These are phyloP conservation scores for Moelleriella libera DNA, from an alignment of 2,329 filamentous ascomycete genomes.

Conservation along the genomic window DNA sequence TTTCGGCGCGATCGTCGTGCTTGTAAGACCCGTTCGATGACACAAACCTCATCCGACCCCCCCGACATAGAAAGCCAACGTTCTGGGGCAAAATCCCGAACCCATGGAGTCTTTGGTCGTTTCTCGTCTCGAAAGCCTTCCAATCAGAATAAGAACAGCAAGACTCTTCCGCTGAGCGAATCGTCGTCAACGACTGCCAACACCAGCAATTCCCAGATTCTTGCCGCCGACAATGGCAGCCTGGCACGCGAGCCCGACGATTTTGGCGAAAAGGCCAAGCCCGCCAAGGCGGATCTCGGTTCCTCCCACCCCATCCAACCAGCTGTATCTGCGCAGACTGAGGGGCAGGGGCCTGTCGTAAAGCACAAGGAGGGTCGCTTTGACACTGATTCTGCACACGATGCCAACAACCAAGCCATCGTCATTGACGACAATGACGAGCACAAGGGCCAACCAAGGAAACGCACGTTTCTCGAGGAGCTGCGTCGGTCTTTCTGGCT, in stretches of 20 bases:
- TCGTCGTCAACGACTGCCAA: conserved; percentile 1
- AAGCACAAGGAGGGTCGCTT: conserved; percentile 10
- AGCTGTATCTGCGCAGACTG: conserved; percentile 32
- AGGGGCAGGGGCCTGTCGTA: conserved; percentile 45
- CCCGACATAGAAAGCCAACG: conserved; percentile 41
- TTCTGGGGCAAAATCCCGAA: conserved; percentile 38
- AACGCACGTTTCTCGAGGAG: conserved; percentile 31
- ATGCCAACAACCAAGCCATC: conserved; percentile 10
- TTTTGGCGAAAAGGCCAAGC: conserved; percentile 6
- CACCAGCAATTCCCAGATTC: not conserved
- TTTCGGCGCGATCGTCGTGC: conserved; percentile 3
- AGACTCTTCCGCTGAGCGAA: conserved; percentile 2
- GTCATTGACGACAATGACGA: conserved; percentile 11
- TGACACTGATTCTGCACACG: conserved; percentile 7
- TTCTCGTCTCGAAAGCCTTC: conserved; percentile 18
- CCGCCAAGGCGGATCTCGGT: conserved; percentile 9
- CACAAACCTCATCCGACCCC: conserved; percentile 40
- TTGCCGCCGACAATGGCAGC: conserved; percentile 9
- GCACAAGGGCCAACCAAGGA: conserved; percentile 11
- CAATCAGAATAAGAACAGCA: not conserved
- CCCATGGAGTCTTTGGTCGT: conserved; percentile 33
- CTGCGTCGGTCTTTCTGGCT: conserved; percentile 37
- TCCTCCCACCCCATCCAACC: conserved; percentile 15
- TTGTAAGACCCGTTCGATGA: conserved; percentile 39
- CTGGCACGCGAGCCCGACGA: conserved; percentile 5